Evolutionary conservation across 176 grass and related monocot species (phyloP), one percentile per base, ranked within the genome.

Genomic region (Leersia perrieri): DNA sequence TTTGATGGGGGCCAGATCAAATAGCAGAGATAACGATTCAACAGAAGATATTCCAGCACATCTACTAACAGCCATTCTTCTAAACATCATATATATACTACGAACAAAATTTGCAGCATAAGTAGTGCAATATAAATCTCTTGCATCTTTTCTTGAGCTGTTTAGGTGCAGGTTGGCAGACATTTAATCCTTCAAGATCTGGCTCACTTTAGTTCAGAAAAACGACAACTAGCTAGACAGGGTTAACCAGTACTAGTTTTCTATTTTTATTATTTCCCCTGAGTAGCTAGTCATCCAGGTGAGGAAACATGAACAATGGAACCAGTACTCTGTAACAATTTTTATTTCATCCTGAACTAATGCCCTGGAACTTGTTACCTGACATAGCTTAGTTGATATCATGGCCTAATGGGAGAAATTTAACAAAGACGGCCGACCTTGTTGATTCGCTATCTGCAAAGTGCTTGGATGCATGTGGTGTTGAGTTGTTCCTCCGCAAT

Each of bases 351-450:
- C 10, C 30, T 30, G 4, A 3, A 44, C 18, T 27, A 7, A 36
- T 84, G 70, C 76, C 33, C 18, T 63, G 26, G 27, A 80, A 80
- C 51, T 62, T 34, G 39, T 11, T 33, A 63, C 40, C 41, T 65
- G 2, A 10, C 64, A 25, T 57, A 58, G n/a, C 20, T 69, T 63
- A 45, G 32, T 63, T 34, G 40, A 74, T 80, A 12, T 42, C 41
- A 69, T 63, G 18, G 22, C 22, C 72, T 70, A 69, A 80, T 75
- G 12, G 76, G 63, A 49, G 70, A 51, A 84, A 58, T 38, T 38
- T 4, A 88, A 75, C 53, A 89, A 88, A 80, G 81, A 89, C 76
- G n/a, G 51, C n/a, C 60, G 53, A 23, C 53, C 20, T n/a, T 60
- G 41, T 38, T 29, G 68, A 68, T 74, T 72, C 9, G 31, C 6